Evolutionary conservation across 441 rosid species (phyloP), one percentile per base, ranked within the genome.

Genomic region (Bruguiera hainesii): DNA sequence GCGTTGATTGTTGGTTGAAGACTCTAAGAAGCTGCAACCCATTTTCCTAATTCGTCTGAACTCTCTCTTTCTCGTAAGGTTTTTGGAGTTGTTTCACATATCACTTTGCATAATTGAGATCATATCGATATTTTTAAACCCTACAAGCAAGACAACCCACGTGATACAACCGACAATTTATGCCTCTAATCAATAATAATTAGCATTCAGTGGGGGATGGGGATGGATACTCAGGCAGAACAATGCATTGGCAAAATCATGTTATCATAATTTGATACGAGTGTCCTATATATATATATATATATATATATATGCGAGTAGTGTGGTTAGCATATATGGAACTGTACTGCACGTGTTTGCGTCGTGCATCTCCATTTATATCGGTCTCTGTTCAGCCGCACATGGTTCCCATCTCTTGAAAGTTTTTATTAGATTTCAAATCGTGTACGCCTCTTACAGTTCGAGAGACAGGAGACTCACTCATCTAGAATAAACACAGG

Each of bases 111-210:
- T 1, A 10, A 50, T 19, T 19, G 39, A 20, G 29, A 37, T 58
- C n/a, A 23, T 49, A 52, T 55, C 39, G 5, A 15, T 37, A 59
- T 21, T 31, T 28, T 13, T 10, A 56, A 56, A 61, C 56, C 8
- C 46, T 11, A 23, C 50, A 4, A 31, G 53, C 4, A 31, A 61
- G 78, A 75, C 78, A 75, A 2, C 65, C 78, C 78, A 75, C 70
- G 78, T 75, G 78, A 57, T 53, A 13, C 5, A 39, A 30, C 69
- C 58, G 69, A 60, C 77, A 39, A 26, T 64, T 29, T 51, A 50
- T 51, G 66, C 46, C 59, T 58, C 26, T 64, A 64, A 59, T 10
- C 57, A 64, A 69, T 58, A 59, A 64, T 64, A 49, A 39, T 29
- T 11, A 28, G 7, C 29, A 53, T 60, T 55, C 63, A 30, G 64